Conservation (phyloP, 176 grass and related monocot genomes). For the Areca catechu region DNA sequence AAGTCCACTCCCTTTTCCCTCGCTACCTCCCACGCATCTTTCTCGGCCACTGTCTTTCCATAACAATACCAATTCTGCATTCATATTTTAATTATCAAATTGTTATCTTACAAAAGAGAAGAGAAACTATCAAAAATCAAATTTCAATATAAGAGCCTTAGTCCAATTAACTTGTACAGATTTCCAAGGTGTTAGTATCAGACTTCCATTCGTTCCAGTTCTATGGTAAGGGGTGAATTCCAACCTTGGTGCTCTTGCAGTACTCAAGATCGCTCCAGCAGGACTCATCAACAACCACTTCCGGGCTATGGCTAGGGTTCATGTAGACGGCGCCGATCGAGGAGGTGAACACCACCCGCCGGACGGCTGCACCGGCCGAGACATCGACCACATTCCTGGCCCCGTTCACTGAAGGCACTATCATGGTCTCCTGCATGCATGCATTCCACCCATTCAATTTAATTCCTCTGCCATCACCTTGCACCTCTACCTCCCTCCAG, state of each 20-base stretch:
- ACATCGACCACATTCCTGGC: conserved; percentile 43
- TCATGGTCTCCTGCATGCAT: conserved; percentile 61
- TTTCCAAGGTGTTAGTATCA: no score
- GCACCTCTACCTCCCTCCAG: neutral
- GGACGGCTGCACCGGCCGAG: conserved; percentile 36
- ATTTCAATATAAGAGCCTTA: no score
- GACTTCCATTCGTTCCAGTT: no score
- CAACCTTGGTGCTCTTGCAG: conserved; percentile 72
- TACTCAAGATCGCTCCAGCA: conserved; percentile 88
- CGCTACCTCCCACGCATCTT: conserved; percentile 28
- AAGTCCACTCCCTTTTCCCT: conserved; percentile 30
- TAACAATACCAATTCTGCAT: conserved; percentile 63
- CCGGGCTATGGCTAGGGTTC: conserved; percentile 45
- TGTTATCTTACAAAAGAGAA: no score
- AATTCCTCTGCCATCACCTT: neutral
- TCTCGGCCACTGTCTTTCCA: conserved; percentile 47
- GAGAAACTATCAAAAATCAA: no score
- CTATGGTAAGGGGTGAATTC: no score
- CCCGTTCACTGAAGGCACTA: conserved; percentile 62
- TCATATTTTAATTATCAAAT: no score
- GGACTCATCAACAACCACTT: conserved; percentile 43
- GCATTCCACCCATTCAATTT: neutral
- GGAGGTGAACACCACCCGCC: conserved; percentile 71
- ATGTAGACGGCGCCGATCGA: conserved; percentile 74
- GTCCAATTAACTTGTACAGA: no score